Conservation (phyloP, 495 filamentous ascomycete species). For the Hypoxylon lenormandii region DNA sequence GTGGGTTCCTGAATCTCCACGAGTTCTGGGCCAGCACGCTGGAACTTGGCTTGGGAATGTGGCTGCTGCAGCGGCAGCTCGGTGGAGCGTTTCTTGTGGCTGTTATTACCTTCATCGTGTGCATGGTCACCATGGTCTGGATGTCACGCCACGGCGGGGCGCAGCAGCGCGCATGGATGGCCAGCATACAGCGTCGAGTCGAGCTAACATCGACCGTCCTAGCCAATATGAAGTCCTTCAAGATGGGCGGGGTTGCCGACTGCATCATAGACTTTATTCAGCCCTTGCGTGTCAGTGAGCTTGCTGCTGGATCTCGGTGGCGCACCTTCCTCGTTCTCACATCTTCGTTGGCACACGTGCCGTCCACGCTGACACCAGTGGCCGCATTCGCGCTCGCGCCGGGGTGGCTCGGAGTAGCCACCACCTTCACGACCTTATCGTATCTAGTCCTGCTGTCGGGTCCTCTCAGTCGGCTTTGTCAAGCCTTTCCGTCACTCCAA, state of each 20-base stretch:
- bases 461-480: background rate
- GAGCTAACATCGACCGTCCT: conserved; percentile 67
- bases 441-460: background rate
- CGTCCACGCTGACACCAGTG: conserved; percentile 61
- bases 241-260: conserved; percentile 68
- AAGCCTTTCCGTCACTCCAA: background rate
- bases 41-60: too few species aligned
- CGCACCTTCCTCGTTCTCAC: conserved; percentile 65
- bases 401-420: background rate
- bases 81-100: too few species aligned
- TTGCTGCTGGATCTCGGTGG: conserved; percentile 68
- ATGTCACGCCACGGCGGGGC: too few species aligned
- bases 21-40: too few species aligned
- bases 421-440: background rate
- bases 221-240: conserved; percentile 71
- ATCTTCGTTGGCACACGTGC: conserved; percentile 65
- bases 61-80: too few species aligned
- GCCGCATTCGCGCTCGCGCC: conserved; percentile 53
- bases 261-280: conserved; percentile 61
- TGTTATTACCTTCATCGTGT: too few species aligned
- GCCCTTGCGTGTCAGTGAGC: conserved; percentile 67
- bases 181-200: conserved; percentile 65
- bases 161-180: conserved; percentile 49
- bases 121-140: too few species aligned
- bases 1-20: too few species aligned